phyloP scores from a whole-genome alignment of 176 grass and related monocot species.

The Cenchrus fungigraminus region DNA sequence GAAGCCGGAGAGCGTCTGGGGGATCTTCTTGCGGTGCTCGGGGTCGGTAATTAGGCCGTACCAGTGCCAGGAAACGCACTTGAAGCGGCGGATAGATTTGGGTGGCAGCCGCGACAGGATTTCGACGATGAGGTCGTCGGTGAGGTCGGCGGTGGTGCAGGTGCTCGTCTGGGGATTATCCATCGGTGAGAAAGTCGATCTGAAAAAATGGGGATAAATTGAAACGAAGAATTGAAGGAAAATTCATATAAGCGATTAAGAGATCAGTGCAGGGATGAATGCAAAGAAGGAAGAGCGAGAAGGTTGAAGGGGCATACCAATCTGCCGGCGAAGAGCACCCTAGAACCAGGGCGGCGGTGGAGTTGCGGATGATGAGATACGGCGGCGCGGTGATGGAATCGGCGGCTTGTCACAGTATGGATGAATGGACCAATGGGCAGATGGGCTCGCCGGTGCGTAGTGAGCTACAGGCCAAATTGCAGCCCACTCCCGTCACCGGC shows the following conservation, averaged over 20 bases:
- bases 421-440: too few relatives aligned
- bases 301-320: neutral
- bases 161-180: neutral
- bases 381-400: too few relatives aligned
- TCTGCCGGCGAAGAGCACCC: neutral
- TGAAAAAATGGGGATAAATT: neutral
- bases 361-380: neutral
- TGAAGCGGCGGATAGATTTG: constrained; percentile 18
- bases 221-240: neutral
- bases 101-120: constrained; percentile 3
- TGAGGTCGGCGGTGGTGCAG: neutral
- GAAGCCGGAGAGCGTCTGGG: neutral
- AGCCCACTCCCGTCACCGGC: too few relatives aligned
- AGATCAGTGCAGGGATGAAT: neutral
- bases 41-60: constrained; percentile 17
- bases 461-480: too few relatives aligned
- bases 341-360: neutral
- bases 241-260: neutral
- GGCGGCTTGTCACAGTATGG: too few relatives aligned
- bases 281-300: neutral
- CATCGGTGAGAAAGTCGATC: neutral
- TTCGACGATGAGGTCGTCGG: constrained; percentile 13
- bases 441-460: too few relatives aligned
- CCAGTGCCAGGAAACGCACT: constrained; percentile 32
- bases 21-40: neutral